These are phyloP conservation scores for Leptosphaerulina australis DNA, from an alignment of 2,329 filamentous ascomycete species.

Conservation along the genomic window DNA sequence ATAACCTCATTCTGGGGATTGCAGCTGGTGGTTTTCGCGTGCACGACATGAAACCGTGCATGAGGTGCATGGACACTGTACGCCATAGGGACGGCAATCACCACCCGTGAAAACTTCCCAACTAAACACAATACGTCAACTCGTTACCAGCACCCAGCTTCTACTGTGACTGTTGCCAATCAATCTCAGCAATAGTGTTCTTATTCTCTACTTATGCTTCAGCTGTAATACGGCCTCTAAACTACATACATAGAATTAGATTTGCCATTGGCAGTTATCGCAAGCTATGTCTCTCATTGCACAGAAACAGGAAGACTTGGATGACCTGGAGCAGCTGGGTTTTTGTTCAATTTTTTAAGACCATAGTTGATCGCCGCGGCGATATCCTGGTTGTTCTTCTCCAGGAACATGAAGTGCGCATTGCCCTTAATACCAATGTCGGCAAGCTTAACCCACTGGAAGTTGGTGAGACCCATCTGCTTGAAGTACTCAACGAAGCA, in stretches of 20 bases:
- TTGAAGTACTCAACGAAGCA: conserved; percentile 37
- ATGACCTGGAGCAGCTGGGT: conserved; percentile 12
- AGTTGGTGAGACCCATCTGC: conserved; percentile 52
- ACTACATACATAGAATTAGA: neutral
- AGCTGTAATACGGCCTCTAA: neutral
- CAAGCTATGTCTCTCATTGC: neutral
- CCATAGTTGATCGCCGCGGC: conserved; percentile 33
- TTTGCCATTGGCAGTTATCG: neutral
- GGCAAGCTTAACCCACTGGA: conserved; percentile 55
- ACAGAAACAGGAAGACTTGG: conserved; percentile 4
- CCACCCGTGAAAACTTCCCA: too few species aligned
- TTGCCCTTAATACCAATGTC: conserved; percentile 58
- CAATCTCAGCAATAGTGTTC: too few species aligned
- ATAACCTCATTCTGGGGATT: too few species aligned
- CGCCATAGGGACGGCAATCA: too few species aligned
- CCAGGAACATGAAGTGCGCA: conserved; percentile 62
- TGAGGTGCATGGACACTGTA: too few species aligned
- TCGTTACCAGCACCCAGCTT: too few species aligned
- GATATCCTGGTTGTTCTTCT: conserved; percentile 58
- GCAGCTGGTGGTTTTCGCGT: too few species aligned
- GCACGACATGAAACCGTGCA: too few species aligned
- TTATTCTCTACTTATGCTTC: too few species aligned
- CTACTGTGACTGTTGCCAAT: too few species aligned
- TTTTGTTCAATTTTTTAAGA: conserved; percentile 7
- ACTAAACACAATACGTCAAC: too few species aligned